Conservation (phyloP, 2,329 filamentous ascomycete genomes). For the Aspergillus intermedius region DNA sequence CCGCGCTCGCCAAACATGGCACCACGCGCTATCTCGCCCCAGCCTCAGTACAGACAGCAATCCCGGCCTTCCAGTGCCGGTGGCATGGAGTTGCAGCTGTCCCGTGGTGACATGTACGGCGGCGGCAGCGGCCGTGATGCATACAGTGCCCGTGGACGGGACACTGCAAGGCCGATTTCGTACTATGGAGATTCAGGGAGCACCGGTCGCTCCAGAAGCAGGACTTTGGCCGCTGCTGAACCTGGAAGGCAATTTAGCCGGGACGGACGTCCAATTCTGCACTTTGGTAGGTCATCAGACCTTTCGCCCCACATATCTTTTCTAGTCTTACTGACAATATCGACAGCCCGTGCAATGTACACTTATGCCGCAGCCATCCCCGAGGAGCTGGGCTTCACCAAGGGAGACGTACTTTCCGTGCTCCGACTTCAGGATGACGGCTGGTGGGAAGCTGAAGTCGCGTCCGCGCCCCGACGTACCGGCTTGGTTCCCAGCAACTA, state of each 20-base stretch:
- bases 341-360: constrained; percentile 80
- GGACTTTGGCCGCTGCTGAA: constrained; percentile 78
- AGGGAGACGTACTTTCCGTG: constrained; percentile 85
- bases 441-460: constrained; percentile 98
- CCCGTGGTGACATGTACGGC: constrained; percentile 54
- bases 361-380: constrained; percentile 91
- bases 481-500: constrained; percentile 64
- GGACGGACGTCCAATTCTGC: constrained; percentile 80
- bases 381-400: constrained; percentile 85
- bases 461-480: constrained; percentile 44
- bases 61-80: constrained; percentile 44
- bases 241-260: constrained; percentile 64
- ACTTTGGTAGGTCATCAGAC: constrained; percentile 69
- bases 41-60: constrained; percentile 46
- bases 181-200: constrained; percentile 44
- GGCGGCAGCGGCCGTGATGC: constrained; percentile 34
- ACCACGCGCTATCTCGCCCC: constrained; percentile 46
- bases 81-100: constrained; percentile 64
- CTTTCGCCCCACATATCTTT: background rate
- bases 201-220: constrained; percentile 59
- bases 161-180: constrained; percentile 38
- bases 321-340: constrained; percentile 12
- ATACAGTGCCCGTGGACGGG: constrained; percentile 32
- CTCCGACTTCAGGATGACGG: constrained; percentile 91
- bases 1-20: constrained; percentile 33